Evolutionary conservation across 2,329 filamentous ascomycete species (phyloP).

Genomic region (Helotiales sp.): DNA sequence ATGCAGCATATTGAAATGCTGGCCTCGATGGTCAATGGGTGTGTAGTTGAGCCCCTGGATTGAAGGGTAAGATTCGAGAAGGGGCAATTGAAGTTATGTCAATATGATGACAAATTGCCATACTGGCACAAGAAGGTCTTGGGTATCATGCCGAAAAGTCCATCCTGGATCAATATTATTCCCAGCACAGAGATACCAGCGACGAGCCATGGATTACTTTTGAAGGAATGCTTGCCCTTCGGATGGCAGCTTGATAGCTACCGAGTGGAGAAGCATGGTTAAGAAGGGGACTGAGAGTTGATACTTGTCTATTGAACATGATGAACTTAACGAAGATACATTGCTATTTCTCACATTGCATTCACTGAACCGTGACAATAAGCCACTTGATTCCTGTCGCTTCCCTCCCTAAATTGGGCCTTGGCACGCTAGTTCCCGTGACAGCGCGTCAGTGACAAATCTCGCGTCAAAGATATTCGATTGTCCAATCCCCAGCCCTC

Average conservation of each 20-base stretch:
- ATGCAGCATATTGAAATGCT: conserved; percentile 38
- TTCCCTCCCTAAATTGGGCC: too few species aligned
- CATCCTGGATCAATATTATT: not conserved
- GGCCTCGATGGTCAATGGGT: conserved; percentile 33
- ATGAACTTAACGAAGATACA: too few species aligned
- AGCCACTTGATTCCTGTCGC: too few species aligned
- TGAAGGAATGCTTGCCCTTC: not conserved
- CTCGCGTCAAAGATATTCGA: not conserved
- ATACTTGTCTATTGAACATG: too few species aligned
- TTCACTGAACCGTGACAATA: too few species aligned
- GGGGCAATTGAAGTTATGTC: not conserved
- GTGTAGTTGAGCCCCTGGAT: conserved; percentile 23
- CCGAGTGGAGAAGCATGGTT: too few species aligned
- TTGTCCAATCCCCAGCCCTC: not conserved
- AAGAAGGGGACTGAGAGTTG: too few species aligned
- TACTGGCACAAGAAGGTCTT: not conserved
- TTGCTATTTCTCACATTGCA: too few species aligned
- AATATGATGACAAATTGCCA: not conserved
- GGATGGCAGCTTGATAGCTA: not conserved
- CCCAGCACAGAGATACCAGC: not conserved
- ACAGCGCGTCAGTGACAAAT: not conserved
- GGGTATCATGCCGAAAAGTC: not conserved
- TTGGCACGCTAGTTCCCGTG: not conserved
- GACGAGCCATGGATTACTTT: not conserved
- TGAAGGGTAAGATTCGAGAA: conserved; percentile 15